A percentile compares a stretch with the other conserved stretches of the same genome.
Evolutionary conservation across 2,329 filamentous ascomycete species (phyloP).

Genomic region (Apiospora malaysiana): DNA sequence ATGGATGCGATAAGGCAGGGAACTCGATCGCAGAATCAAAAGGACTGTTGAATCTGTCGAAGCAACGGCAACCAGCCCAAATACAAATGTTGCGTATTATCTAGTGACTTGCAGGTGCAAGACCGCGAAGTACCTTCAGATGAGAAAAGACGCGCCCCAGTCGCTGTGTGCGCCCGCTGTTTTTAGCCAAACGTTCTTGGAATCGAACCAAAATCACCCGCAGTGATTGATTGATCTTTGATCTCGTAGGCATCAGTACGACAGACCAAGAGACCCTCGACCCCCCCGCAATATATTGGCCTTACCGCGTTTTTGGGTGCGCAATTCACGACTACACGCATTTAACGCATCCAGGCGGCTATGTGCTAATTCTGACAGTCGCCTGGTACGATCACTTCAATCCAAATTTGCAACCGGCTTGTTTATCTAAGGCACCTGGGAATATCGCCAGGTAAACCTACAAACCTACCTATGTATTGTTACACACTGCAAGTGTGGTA

Average conservation of each 20-base stretch:
- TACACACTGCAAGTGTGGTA: background rate
- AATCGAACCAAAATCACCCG: conserved; percentile 12
- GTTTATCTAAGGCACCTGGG: background rate
- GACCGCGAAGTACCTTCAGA: conserved; percentile 16
- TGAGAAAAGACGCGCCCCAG: conserved; percentile 24
- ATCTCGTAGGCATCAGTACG: conserved; percentile 1
- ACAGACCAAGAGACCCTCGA: background rate
- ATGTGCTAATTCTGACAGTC: background rate
- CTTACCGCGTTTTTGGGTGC: conserved; percentile 9
- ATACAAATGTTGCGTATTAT: background rate
- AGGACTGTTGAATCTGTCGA: background rate
- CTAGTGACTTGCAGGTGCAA: background rate
- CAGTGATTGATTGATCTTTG: background rate
- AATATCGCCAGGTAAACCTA: background rate
- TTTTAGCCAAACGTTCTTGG: conserved; percentile 23
- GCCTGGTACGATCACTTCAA: background rate
- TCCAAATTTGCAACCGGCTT: background rate
- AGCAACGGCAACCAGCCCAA: background rate
- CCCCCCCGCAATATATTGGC: background rate
- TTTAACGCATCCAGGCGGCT: background rate
- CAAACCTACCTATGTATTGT: background rate
- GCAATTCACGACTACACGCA: background rate
- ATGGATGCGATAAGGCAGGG: background rate
- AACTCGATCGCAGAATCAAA: background rate
- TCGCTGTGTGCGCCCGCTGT: conserved; percentile 26